Evolutionary conservation across 495 filamentous ascomycete genomes (phyloP).

Genomic region (Elaphomyces granulatus): DNA sequence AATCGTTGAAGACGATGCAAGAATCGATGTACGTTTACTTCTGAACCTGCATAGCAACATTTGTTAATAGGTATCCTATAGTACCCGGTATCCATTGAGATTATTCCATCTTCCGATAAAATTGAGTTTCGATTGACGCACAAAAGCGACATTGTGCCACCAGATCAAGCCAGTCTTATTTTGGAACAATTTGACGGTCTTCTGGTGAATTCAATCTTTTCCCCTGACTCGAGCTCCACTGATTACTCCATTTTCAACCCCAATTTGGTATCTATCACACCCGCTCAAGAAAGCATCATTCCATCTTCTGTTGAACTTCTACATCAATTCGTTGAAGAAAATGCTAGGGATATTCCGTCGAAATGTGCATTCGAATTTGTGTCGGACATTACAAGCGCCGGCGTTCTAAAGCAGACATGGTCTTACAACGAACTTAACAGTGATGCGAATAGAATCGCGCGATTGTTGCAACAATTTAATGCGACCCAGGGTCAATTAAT

Average conservation of each 20-base stretch:
- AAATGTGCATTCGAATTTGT: constrained; percentile 15
- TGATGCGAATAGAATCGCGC: constrained; percentile 12
- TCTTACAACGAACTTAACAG: constrained; percentile 15
- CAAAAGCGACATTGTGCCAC: constrained; percentile 42
- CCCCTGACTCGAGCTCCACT: constrained; percentile 11
- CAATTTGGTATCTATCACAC: constrained; percentile 20
- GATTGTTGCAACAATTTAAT: constrained; percentile 5
- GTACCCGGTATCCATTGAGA: constrained; percentile 59
- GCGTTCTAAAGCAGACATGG: constrained; percentile 9
- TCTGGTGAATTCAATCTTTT: constrained; percentile 16
- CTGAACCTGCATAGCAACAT: too few relatives aligned
- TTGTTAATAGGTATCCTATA: too few relatives aligned
- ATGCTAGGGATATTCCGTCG: constrained; percentile 5
- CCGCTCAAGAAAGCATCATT: constrained; percentile 34
- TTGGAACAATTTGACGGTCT: constrained; percentile 20
- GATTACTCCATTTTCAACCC: constrained; percentile 11
- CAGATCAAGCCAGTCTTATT: constrained; percentile 38
- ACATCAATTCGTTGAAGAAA: constrained; percentile 32
- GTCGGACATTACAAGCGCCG: constrained; percentile 2
- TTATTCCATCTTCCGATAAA: constrained; percentile 36
- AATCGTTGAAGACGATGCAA: constrained; percentile 38
- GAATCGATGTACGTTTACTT: constrained; percentile 40
- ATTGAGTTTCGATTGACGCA: constrained; percentile 49
- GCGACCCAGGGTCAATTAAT: constrained; percentile 22
- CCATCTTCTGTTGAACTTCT: constrained; percentile 15